A percentile compares a stretch with the other conserved stretches of the same genome.
phyloP scores from a whole-genome alignment of 2,329 filamentous ascomycete species.

The Colletotrichum sidae region DNA sequence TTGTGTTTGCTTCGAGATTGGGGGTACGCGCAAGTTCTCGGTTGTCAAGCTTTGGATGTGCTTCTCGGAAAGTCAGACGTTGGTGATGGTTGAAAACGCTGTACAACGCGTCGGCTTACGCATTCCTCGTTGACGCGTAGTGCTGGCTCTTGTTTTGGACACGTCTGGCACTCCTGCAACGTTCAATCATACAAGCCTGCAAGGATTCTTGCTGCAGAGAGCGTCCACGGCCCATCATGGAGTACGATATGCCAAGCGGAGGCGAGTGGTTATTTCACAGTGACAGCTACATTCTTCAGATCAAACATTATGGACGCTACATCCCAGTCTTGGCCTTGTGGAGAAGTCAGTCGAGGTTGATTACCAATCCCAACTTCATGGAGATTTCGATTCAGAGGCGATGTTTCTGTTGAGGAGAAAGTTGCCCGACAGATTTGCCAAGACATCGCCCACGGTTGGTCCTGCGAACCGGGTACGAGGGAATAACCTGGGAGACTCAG shows the following conservation, averaged over 20 bases:
- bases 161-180: not conserved
- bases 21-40: no score
- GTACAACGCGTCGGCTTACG: no score
- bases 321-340: conserved; percentile 9
- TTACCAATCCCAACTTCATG: not conserved
- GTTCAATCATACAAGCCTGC: not conserved
- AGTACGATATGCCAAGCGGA: conserved; percentile 4
- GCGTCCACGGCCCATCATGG: not conserved
- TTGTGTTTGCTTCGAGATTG: no score
- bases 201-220: not conserved
- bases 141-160: not conserved
- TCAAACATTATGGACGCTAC: conserved; percentile 5
- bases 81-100: no score
- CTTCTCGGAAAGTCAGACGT: no score
- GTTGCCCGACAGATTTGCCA: not conserved
- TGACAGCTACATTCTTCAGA: conserved; percentile 18
- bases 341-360: conserved; percentile 1
- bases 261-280: conserved; percentile 7
- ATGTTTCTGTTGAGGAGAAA: not conserved
- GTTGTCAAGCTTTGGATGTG: no score
- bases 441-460: not conserved
- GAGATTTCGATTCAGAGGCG: not conserved
- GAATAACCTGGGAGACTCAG: not conserved
- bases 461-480: not conserved
- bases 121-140: not conserved